phyloP scores from a whole-genome alignment of 2,329 filamentous ascomycete genomes.

The Pseudocercospora fijiensis region DNA sequence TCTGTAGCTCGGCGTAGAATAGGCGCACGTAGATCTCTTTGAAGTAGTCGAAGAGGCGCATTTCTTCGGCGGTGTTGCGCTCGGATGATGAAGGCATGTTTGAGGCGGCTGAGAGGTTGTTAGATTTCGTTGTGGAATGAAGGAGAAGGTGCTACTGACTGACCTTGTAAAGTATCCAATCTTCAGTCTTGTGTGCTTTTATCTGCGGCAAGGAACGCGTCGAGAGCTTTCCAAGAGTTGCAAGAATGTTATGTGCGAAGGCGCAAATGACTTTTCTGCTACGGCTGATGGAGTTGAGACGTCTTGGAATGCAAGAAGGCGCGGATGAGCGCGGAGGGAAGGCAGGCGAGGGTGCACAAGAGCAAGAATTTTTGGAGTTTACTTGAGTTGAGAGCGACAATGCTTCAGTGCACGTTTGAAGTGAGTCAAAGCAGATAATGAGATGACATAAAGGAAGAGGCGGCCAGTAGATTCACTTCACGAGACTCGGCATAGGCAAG shows the following conservation, averaged over 20 bases:
- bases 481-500: neutral
- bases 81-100: conserved; percentile 23
- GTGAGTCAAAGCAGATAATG: neutral
- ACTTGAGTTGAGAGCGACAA: neutral
- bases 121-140: neutral
- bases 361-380: neutral
- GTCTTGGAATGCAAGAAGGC: neutral
- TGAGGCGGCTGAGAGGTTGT: neutral
- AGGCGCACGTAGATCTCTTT: conserved; percentile 15
- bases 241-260: neutral
- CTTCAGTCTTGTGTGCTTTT: neutral
- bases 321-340: neutral
- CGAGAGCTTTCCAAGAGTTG: neutral
- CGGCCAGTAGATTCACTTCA: neutral
- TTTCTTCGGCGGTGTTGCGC: conserved; percentile 15
- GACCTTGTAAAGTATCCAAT: neutral
- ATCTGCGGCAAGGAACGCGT: neutral
- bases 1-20: neutral
- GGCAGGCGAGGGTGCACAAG: neutral
- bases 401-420: neutral
- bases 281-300: neutral
- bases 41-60: conserved; percentile 13
- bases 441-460: neutral
- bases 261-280: neutral
- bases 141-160: neutral